Base-by-base conservation (phyloP, 2,329 filamentous ascomycete genomes). In the Metarhizium humberi region DNA sequence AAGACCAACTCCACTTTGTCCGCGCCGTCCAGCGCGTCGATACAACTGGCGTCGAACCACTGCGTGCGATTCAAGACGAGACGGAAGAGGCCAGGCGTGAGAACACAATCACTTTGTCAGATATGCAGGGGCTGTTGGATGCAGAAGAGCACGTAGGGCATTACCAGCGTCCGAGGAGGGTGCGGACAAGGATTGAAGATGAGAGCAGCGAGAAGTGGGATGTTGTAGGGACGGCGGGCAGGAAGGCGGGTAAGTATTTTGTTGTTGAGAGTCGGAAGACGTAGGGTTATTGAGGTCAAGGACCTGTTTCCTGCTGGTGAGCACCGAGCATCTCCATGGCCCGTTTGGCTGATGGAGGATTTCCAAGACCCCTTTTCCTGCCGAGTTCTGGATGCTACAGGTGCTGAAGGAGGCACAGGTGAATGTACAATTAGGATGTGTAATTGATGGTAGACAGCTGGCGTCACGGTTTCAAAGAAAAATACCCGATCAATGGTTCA, bases 1-100 rank as follows among this genome's bases (percentile, higher is more conserved):
- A 85, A 53, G 84, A 87, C 36, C 94, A 99, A 67, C 80, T 99
- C 0, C 86, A 88, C 64, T 99, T 99, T 66, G 91, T 97, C n/a
- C 85, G 82, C 58, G 83, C 90, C 59, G 85, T 97, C 20, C 92
- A 95, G 66, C 75, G 78, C 48, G 86, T 96, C 51, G 81, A 95
- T 68, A 92, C 90, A 0, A 72, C 77, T 0, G 84, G 80, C 3
- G 76, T 96, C 0, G 78, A 84, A 55, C 92, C 94, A 0, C 72
- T 99, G 47, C 78, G 82, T 52, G 86, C 86, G 48, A 86, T 97
- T 56, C 83, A 90, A 53, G 92, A 97, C 67, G 92, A 94, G 73
- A 88, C 88, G 1, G 66, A 72, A 42, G 82, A 84, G 59, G 78
- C 78, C 49, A 83, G 84, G 6, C 67, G 71, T 50, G 83, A 85